Conservation (phyloP, 1,139 yeast species). For the Kluyveromyces marxianus region DNA sequence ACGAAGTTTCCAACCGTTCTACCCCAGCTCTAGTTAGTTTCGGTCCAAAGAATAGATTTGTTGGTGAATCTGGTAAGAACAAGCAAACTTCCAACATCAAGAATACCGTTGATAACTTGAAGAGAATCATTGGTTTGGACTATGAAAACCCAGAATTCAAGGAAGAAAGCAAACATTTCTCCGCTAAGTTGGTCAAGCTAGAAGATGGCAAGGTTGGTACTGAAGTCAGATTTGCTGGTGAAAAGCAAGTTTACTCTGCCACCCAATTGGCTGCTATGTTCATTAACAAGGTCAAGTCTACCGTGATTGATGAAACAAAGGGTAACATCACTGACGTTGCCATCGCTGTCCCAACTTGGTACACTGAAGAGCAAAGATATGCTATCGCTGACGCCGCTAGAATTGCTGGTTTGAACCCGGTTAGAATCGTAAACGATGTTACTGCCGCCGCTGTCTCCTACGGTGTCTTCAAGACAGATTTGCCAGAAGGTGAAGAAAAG, state of each 20-base stretch:
- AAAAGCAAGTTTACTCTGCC: constrained; percentile 71
- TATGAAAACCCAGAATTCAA: constrained; percentile 71
- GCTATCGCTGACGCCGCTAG: constrained; percentile 93
- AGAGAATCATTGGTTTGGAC: constrained; percentile 80
- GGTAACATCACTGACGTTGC: constrained; percentile 78
- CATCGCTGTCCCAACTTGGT: constrained; percentile 95
- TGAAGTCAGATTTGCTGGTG: constrained; percentile 78
- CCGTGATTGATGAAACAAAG: constrained; percentile 76
- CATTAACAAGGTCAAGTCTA: constrained; percentile 81
- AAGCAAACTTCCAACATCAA: constrained; percentile 94
- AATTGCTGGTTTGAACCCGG: constrained; percentile 96
- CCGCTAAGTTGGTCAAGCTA: constrained; percentile 61
- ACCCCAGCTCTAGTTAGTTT: constrained; percentile 95
- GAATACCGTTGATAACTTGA: constrained; percentile 91
- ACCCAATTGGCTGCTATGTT: constrained; percentile 93
- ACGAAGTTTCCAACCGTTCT: constrained; percentile 95
- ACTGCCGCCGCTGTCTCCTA: constrained; percentile 99
- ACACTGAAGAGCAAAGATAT: constrained; percentile 93
- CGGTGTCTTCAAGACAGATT: constrained; percentile 95
- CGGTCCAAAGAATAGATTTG: constrained; percentile 78
- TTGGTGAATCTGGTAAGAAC: constrained; percentile 93
- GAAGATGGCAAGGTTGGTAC: constrained; percentile 72
- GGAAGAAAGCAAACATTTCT: constrained; percentile 65
- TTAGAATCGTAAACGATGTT: constrained; percentile 91
- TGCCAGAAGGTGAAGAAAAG: constrained; percentile 70